Base-by-base conservation (phyloP, 345 rosid genomes). In the Odontarrhena argentea region DNA sequence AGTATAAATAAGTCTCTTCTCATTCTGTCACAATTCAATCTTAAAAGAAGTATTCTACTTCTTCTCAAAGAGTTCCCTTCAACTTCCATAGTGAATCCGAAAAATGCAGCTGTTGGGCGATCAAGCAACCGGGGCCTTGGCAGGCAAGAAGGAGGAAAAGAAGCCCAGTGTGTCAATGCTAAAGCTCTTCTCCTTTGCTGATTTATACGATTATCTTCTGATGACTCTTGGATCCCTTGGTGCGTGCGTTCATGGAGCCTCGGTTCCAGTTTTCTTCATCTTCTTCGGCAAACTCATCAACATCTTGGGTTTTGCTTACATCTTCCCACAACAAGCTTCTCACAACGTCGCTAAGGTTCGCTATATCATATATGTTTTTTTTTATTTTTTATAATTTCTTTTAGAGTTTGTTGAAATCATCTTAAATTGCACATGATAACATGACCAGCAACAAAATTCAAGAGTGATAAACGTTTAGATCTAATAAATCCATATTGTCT, bases 181-280 rank as follows among this genome's bases (percentile, higher is more conserved):
- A 3, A 94, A 94, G 61, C 69, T 94, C 3, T 94, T 94, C 73
- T 70, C 87, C 10, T 91, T 85, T 78, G 96, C 99, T 7, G 99
- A 94, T 63, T 79, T 25, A 24, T 83, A 84, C 51, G 99, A 94
- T 55, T 81, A 55, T 44, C 76, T 88, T 52, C 65, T 94, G 44
- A 94, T 94, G 99, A 75, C 64, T 12, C 18, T 91, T 42, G 99
- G 99, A 57, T 94, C 99, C 25, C 61, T 91, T 6, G 96, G 87
- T 25, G 99, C 97, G 9, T 78, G 84, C 60, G 30, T 82, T 75
- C 99, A 94, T 52, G 99, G 99, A 3, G 95, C 86, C 72, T 91
- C 99, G 0, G 96, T 94, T 9, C 99, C 99, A 10, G 82, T 94
- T 9, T 94, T 94, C 82, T 94, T 94, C 82, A 87, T 91, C 51